Evolutionary conservation across 2,329 filamentous ascomycete species (phyloP).

Genomic region (Volutella citrinella): DNA sequence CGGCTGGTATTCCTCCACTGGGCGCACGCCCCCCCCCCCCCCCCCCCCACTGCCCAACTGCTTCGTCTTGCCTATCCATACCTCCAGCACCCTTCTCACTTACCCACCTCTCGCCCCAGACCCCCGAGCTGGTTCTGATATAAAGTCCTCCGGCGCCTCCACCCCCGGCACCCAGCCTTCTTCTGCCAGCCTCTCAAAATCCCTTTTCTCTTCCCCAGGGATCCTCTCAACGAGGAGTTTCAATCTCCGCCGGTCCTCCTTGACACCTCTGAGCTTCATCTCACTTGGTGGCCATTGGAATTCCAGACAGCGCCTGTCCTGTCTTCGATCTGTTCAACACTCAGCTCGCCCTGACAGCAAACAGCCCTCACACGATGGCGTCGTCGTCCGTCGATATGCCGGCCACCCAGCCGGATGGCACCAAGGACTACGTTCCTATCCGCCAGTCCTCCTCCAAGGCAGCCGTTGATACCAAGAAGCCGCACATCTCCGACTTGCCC

Average conservation of each 20-base stretch:
- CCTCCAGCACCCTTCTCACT: no score
- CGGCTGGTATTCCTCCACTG: slow-evolving; percentile 19
- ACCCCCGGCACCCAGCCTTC: slow-evolving; percentile 19
- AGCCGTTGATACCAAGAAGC: slow-evolving; percentile 64
- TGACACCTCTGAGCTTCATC: slow-evolving; percentile 16
- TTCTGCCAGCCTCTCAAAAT: slow-evolving; percentile 14
- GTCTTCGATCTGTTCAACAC: no score
- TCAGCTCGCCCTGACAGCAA: no score
- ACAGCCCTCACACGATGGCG: slow-evolving; percentile 35
- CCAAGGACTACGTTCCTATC: slow-evolving; percentile 52
- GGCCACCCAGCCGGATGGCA: slow-evolving; percentile 49
- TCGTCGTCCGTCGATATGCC: slow-evolving; percentile 39
- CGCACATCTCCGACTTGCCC: slow-evolving; percentile 80
- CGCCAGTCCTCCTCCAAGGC: slow-evolving; percentile 36
- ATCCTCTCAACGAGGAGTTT: slow-evolving; percentile 16
- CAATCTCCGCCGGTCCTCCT: slow-evolving; percentile 12
- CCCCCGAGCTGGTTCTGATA: slow-evolving; percentile 19
- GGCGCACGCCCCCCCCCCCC: slow-evolving; percentile 17
- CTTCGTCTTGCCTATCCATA: no score
- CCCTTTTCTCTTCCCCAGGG: slow-evolving; percentile 7
- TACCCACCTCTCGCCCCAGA: slow-evolving; percentile 15
- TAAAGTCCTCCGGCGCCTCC: slow-evolving; percentile 27
- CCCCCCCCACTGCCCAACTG: slow-evolving; percentile 8
- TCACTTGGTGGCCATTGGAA: no score
- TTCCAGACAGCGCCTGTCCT: no score